Evolutionary conservation across 2,329 filamentous ascomycete genomes (phyloP), one percentile per base, ranked within the genome.

Genomic region (Diaporthe ilicicola): DNA sequence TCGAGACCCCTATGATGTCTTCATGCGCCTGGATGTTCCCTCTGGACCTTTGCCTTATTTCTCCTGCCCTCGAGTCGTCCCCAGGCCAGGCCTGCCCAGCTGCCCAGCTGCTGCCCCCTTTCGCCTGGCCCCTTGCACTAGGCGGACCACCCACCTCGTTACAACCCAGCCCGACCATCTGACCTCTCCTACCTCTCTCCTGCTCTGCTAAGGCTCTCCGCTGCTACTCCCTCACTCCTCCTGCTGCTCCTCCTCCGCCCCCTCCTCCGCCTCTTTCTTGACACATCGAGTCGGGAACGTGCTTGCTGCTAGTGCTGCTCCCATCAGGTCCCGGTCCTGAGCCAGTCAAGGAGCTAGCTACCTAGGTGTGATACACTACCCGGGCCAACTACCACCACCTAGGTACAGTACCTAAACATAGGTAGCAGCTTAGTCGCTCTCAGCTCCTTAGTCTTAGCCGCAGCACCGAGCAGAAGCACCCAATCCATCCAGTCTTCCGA

Each of bases 111-210:
- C 8, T 15, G 37, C 39, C 34, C 42, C 53, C 62, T 59, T 56
- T 53, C 39, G 24, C 24, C 65, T 32, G 66, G 56, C 65, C 70
- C 70, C 65, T 64, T 68, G 65, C 69, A 54, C 70, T 64, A 69
- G 44, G 55, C 65, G 70, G 55, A 64, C 50, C 70, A 69, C 55
- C 65, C 70, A 59, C 51, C 29, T 53, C 44, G 55, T 53, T 29
- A 50, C 44, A 51, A 24, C 67, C 53, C 54, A 22, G 53, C 19
- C 29, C 24, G 39, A 24, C 54, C 66, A 61, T 51, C 67, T 69
- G 54, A 69, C 67, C 67, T 62, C 53, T 51, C 65, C 54, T 48
- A 66, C 62, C 65, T 68, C 51, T 67, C 34, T 7, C 39, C 54
- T 19, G 22, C 34, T 13, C 15, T 15, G n/a, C 34, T 15, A 32